Evolutionary conservation across 2,329 filamentous ascomycete species (phyloP), one percentile per base, ranked within the genome.

Genomic region (Alternaria novae-zelandiae): DNA sequence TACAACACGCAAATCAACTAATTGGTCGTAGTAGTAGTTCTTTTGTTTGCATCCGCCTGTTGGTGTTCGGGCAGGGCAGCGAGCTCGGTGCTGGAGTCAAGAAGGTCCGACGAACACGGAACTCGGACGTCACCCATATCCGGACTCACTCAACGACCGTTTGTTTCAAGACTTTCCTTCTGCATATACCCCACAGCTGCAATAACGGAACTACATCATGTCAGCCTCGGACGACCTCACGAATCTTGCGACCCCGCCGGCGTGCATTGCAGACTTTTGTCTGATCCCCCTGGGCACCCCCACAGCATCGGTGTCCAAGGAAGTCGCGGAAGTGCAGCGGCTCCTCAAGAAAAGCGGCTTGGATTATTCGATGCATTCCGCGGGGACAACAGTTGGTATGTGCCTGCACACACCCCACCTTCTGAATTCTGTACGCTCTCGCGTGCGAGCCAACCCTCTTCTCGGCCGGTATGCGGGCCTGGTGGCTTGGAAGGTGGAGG

Each of bases 181-280:
- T 41, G 17, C 28, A 30, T 15, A n/a, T 12, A 23, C 30, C 20
- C 49, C 28, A 32, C 20, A 53, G n/a, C 36, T 28, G n/a, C 20
- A 23, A 36, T 20, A n/a, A 41, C 36, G 5, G n/a, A 36, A 9
- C 21, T 25, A 41, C 53, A 63, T 43, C 17, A 76, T 75, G 74
- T 62, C 68, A 32, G 64, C 65, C 20, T 64, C 68, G 21, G 63
- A 59, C 50, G 67, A 74, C 47, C 56, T 74, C 23, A 67, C 66
- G 7, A 66, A 68, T 7, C 66, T 78, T 32, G 44, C 58, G 26
- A 95, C 93, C 1, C 94, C 94, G 5, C 83, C 87, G 59, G 83
- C 89, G 61, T 96, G 93, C 81, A 93, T 91, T 58, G 94, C 91
- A 61, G 94, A 97, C 82, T 97, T 97, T 79, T 97, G 94, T 80